A percentile compares a stretch with the other conserved stretches of the same genome.
Evolutionary conservation across 192 early-diverging fungal genomes (phyloP).

Genomic region (Coemansia sp.): DNA sequence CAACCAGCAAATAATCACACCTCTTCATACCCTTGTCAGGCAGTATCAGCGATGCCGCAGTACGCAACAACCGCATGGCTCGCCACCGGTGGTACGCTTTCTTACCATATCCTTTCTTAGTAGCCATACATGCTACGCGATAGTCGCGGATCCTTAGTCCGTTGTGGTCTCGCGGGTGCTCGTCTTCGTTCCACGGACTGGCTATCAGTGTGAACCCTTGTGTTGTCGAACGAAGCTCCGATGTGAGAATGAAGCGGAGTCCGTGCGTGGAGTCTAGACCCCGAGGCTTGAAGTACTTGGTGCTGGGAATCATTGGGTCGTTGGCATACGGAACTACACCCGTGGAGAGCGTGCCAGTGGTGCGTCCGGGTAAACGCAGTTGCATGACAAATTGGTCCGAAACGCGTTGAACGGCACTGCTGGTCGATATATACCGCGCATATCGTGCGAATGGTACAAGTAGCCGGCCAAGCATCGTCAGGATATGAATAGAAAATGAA

Average conservation of each 20-base stretch:
- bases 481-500: not conserved
- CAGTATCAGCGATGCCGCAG: constrained; percentile 35
- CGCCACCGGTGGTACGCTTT: constrained; percentile 46
- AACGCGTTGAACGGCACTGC: not conserved
- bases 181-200: constrained; percentile 40
- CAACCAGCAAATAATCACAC: constrained; percentile 46
- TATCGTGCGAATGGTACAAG: not conserved
- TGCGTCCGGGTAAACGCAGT: constrained; percentile 40
- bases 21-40: constrained; percentile 50
- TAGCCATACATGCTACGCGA: constrained; percentile 36
- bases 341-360: constrained; percentile 33
- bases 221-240: not conserved
- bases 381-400: constrained; percentile 48
- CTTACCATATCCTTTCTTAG: constrained; percentile 42
- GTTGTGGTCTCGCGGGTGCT: constrained; percentile 54
- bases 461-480: not conserved
- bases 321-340: constrained; percentile 43
- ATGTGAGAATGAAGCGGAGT: constrained; percentile 15
- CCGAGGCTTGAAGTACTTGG: constrained; percentile 50
- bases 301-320: constrained; percentile 49
- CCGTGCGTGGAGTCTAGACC: constrained; percentile 18
- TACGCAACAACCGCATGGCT: constrained; percentile 31
- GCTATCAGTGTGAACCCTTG: constrained; percentile 24
- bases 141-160: constrained; percentile 49
- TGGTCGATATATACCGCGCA: constrained; percentile 8